phyloP scores from a whole-genome alignment of 2,329 filamentous ascomycete species.

The Elsinoe necatrix region DNA sequence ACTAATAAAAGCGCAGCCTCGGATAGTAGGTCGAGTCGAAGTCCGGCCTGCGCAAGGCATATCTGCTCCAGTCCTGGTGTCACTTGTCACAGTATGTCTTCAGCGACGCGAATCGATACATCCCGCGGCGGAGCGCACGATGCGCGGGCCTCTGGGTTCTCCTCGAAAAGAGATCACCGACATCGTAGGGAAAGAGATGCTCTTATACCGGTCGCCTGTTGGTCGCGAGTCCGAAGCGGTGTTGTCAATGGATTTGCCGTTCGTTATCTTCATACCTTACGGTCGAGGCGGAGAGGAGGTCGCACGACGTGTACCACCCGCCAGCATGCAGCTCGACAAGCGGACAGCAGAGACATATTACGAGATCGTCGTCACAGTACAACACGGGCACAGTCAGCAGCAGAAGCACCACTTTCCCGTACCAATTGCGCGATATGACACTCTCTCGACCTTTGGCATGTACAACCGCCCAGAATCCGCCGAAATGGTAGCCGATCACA shows the following conservation, averaged over 20 bases:
- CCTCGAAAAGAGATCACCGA: constrained; percentile 85
- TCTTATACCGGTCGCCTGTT: constrained; percentile 77
- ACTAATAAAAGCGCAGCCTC: constrained; percentile 53
- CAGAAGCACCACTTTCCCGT: constrained; percentile 88
- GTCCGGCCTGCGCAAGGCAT: constrained; percentile 79
- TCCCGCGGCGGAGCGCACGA: constrained; percentile 85
- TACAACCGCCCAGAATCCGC: constrained; percentile 93
- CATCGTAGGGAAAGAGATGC: constrained; percentile 89
- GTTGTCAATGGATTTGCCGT: constrained; percentile 92
- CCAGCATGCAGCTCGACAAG: constrained; percentile 80
- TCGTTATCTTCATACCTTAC: constrained; percentile 94
- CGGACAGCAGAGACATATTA: constrained; percentile 96
- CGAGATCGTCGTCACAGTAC: constrained; percentile 90
- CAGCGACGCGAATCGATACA: constrained; percentile 94
- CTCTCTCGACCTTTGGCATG: constrained; percentile 96
- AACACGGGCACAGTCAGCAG: constrained; percentile 79
- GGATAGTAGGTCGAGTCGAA: constrained; percentile 96
- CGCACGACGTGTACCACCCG: constrained; percentile 81
- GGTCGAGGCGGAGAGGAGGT: constrained; percentile 84
- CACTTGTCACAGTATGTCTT: constrained; percentile 86
- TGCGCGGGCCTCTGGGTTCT: constrained; percentile 83
- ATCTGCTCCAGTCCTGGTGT: constrained; percentile 82
- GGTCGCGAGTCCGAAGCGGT: constrained; percentile 82
- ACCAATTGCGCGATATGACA: constrained; percentile 88
- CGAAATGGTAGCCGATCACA: constrained; percentile 75